Evolutionary conservation across 108 stramenopile genomes (phyloP).

Genomic region (Discostella stelligeroides): DNA sequence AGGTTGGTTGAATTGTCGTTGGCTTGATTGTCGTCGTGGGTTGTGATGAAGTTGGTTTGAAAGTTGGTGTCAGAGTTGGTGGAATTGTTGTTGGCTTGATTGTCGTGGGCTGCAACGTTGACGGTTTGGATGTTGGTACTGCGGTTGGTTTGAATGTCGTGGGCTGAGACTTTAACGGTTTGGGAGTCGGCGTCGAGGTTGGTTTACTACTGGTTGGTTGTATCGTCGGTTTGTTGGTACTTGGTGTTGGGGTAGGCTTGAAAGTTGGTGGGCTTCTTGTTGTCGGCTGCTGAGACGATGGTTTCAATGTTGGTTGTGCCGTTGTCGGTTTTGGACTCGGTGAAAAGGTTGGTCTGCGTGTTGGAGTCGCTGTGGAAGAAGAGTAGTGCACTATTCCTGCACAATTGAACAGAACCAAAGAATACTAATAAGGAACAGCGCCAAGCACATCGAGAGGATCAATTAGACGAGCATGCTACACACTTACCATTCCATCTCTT

Average conservation of each 20-base stretch:
- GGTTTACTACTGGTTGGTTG: neutral
- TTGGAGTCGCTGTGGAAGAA: neutral
- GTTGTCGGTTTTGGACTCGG: too few species aligned
- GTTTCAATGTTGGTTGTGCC: too few species aligned
- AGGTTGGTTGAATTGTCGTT: neutral
- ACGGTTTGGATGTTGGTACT: neutral
- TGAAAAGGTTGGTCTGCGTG: neutral
- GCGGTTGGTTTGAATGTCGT: neutral
- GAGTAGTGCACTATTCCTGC: neutral
- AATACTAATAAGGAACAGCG: too few species aligned
- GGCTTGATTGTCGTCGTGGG: neutral
- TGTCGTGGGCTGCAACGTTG: neutral
- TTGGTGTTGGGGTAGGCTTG: too few species aligned
- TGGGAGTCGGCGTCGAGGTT: neutral
- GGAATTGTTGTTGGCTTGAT: too few species aligned
- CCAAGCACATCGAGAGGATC: too few species aligned
- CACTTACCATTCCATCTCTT: constrained; percentile 36
- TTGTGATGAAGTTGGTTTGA: neutral
- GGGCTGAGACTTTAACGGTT: neutral
- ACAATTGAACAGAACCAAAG: neutral
- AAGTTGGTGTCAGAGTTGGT: too few species aligned
- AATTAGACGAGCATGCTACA: too few species aligned
- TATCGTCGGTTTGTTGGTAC: too few species aligned
- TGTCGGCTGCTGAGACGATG: neutral
- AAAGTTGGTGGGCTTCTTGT: neutral